Percentiles rank a stretch among this genome's conserved stretches.
Conservation (phyloP, 129 eudicot genomes). For the Flaveria bidentis region DNA sequence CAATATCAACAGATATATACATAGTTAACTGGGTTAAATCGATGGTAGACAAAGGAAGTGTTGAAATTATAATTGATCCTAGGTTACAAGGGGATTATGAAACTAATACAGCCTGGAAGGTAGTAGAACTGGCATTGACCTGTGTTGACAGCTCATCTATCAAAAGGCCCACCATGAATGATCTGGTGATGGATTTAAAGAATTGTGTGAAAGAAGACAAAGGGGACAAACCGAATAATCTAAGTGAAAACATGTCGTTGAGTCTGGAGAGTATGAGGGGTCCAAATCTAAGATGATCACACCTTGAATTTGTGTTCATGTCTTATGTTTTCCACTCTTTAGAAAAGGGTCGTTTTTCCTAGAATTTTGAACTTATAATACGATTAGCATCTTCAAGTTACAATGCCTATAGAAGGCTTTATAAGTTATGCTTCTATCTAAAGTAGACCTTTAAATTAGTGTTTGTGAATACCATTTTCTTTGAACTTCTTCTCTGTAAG, state of each 20-base stretch:
- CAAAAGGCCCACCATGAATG: conserved; percentile 33
- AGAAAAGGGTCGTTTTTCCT: background rate
- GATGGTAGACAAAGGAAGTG: conserved; percentile 10
- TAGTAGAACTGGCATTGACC: conserved; percentile 24
- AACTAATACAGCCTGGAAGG: conserved; percentile 20
- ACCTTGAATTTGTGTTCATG: conserved; percentile 10
- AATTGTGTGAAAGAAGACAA: conserved; percentile 26
- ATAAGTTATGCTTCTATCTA: background rate
- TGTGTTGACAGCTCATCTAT: conserved; percentile 24
- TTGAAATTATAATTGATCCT: conserved; percentile 11
- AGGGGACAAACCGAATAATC: background rate
- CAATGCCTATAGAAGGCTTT: background rate
- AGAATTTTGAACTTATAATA: background rate
- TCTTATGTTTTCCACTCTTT: conserved; percentile 17
- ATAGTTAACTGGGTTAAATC: conserved; percentile 27
- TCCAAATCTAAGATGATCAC: conserved; percentile 20
- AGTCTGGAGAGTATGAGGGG: conserved; percentile 17
- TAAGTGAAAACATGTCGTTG: background rate
- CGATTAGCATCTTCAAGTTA: background rate
- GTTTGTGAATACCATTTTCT: background rate
- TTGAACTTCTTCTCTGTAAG: background rate
- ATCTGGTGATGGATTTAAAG: conserved; percentile 29
- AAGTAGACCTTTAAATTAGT: background rate
- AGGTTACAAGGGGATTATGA: conserved; percentile 21
- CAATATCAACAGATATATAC: conserved; percentile 20